These are phyloP conservation scores for Trifolium subterraneum DNA, from an alignment of 306 rosid genomes.

Conservation along the genomic window DNA sequence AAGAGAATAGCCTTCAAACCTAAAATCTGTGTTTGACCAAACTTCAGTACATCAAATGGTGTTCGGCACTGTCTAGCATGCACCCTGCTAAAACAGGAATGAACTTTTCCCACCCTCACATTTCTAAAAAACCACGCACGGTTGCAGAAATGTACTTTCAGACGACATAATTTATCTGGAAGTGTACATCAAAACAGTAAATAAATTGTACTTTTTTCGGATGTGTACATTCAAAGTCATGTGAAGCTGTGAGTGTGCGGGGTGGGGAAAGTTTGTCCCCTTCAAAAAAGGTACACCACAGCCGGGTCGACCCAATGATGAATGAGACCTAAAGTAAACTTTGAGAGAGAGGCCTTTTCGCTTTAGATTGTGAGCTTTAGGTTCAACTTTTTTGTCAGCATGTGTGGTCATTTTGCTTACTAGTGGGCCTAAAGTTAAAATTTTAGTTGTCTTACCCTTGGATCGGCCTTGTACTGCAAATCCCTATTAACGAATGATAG, in stretches of 20 bases:
- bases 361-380: too few species aligned
- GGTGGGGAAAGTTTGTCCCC: neutral
- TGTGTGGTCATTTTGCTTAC: neutral
- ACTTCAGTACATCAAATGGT: neutral
- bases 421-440: too few species aligned
- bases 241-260: neutral
- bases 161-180: too few species aligned
- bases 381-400: neutral
- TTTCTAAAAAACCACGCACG: neutral
- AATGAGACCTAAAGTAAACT: neutral
- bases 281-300: neutral
- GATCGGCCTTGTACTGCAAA: neutral
- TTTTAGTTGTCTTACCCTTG: neutral
- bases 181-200: too few species aligned
- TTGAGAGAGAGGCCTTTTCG: neutral
- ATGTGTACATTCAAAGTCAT: neutral
- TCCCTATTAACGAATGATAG: neutral
- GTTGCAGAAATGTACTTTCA: neutral
- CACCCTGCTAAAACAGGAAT: neutral
- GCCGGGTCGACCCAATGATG: neutral
- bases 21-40: neutral
- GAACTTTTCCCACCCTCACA: neutral
- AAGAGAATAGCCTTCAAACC: conserved; percentile 23
- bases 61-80: neutral
- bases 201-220: too few species aligned